Conservation (phyloP, 805 yeast species). For the Myxozyma melibiosi region DNA sequence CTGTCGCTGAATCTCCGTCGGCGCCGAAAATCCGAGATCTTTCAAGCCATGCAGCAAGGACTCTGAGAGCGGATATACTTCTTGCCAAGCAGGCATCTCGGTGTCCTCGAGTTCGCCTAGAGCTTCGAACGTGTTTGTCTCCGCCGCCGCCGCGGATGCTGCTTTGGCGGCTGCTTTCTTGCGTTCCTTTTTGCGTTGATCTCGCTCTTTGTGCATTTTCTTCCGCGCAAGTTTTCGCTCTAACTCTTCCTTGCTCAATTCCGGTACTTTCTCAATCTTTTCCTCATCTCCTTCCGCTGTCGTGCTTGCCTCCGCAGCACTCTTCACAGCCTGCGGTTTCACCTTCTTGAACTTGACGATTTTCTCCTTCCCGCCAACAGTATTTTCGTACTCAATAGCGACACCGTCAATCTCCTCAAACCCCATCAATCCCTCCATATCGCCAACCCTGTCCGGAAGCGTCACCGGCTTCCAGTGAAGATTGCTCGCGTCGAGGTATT, state of each 20-base stretch:
- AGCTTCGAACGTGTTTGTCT: constrained; percentile 31
- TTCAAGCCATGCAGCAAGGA: constrained; percentile 61
- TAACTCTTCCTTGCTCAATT: constrained; percentile 5
- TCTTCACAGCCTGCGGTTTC: constrained; percentile 39
- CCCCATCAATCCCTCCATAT: constrained; percentile 89
- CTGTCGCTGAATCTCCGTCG: constrained; percentile 81
- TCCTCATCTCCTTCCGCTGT: constrained; percentile 28
- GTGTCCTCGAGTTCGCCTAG: constrained; percentile 34
- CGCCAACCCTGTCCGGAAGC: constrained; percentile 80
- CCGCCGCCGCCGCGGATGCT: constrained; percentile 10
- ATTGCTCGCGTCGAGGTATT: constrained; percentile 15
- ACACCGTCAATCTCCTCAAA: constrained; percentile 94
- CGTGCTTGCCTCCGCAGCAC: constrained; percentile 45
- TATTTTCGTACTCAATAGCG: constrained; percentile 72
- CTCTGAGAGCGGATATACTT: constrained; percentile 52
- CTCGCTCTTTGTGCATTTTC: constrained; percentile 8
- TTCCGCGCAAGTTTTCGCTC: constrained; percentile 4
- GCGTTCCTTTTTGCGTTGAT: constrained; percentile 8
- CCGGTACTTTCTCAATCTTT: constrained; percentile 25
- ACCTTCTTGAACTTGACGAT: constrained; percentile 27
- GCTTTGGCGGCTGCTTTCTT: constrained; percentile 6
- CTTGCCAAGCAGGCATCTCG: constrained; percentile 43
- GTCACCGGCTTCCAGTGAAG: constrained; percentile 75
- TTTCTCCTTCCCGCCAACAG: constrained; percentile 45
- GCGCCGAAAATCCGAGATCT: constrained; percentile 59